Evolutionary conservation across 2,329 filamentous ascomycete species (phyloP), one percentile per base, ranked within the genome.

Genomic region (Fusarium sp.): DNA sequence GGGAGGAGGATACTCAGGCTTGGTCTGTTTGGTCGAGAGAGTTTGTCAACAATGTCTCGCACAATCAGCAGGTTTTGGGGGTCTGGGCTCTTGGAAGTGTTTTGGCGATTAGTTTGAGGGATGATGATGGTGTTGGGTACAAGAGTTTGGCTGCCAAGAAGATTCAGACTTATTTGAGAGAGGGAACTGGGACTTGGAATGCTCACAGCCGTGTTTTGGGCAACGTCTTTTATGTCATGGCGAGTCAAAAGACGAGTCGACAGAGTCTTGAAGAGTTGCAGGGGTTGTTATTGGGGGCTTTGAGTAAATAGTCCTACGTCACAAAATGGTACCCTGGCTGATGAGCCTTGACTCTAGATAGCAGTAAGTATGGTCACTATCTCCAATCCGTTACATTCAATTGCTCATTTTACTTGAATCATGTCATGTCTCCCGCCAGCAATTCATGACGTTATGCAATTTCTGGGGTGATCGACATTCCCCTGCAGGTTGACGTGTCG

Each of bases 31-130:
- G 93, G 93, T 89, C 90, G 0, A 85, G 85, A 3, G 79, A 82
- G 0, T 88, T 95, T 35, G 84, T 95, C 4, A 81, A 83, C 5
- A 80, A 83, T 18, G 77, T 95, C 5, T 95, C 92, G 9, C 83
- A 86, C 26, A 85, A 85, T 6, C 71, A 82, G 1, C 81, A 84
- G 0, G 89, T 96, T 0, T 85, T 89, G 6, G 89, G 91, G 13
- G 89, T 92, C 1, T 93, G 94, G 84, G 92, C 93, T 0, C 83
- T 96, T 3, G 94, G 94, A 0, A 93, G 90, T 6, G 92, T 96
- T 2, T 84, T 96, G 17, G 91, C 92, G 1, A 90, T 97, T 42
- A 85, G 85, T 33, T 76, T 90, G 61, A 78, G 80, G 8, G 84
- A 85, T 18, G 78, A 81, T 2, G 81, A 82, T 14, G 84, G 82